Base-by-base conservation (phyloP, 1,139 yeast genomes). In the Kurtzmaniella quercitrusa region DNA sequence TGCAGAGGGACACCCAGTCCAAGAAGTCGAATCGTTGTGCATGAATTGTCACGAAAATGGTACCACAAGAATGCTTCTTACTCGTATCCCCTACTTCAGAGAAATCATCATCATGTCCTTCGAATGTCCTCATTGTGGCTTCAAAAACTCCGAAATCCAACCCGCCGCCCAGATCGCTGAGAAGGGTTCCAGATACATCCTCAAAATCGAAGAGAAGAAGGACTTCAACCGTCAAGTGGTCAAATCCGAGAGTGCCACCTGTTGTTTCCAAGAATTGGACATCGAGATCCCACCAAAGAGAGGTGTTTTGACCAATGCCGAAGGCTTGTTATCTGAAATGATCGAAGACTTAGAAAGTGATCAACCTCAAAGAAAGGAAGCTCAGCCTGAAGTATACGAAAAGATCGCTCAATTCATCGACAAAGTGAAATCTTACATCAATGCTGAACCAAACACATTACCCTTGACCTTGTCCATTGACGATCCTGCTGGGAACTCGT, bases 401-500 rank as follows among this genome's bases (percentile, higher is more conserved):
- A 85, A 90, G 65, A 89, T 93, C 52, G 84, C 80, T 42, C 79
- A 69, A 33, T 85, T 93, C 47, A 75, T 90, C 46, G 62, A 57
- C 25, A 84, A 79, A 55, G 82, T 90, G 34, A 65, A 72, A 48
- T 64, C 75, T 7, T 79, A 75, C 45, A 69, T 88, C 23, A 73
- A 75, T 21, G 93, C 89, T 46, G 82, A 82, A 46, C 78, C 77
- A 44, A 81, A 77, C 33, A 75, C 79, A 12, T 67, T 90, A 47
- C 98, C 98, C 2, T 61, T 93, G 50, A 87, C 95, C 0, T 77
- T 94, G 43, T 73, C 79, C 15, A 68, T 90, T 16, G 97, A 91
- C 62, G 99, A 93, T 65, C 98, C 98, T 29, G 80, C 97, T 1
- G 99, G 99, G 17, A 93, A 94, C 67, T 91, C 98, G 1, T 94